Conservation (phyloP, 176 grass and related monocot species). For the Carex cristatella region DNA sequence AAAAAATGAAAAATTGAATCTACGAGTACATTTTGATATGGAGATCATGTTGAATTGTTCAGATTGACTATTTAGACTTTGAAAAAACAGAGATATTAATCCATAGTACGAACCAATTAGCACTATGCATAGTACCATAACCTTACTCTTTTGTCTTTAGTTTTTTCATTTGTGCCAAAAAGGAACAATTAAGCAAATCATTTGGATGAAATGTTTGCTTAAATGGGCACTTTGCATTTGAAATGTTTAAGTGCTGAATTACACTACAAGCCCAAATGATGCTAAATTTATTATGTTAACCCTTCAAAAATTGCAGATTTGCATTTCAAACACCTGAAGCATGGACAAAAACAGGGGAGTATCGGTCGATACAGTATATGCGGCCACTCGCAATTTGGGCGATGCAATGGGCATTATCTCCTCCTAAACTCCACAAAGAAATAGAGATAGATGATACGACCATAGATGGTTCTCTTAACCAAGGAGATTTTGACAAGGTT, state of each 20-base stretch:
- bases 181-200: not conserved
- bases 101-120: too few relatives aligned
- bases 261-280: not conserved
- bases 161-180: too few relatives aligned
- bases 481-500: slow-evolving; percentile 46
- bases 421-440: slow-evolving; percentile 37
- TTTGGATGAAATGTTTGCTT: not conserved
- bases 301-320: slow-evolving; percentile 30
- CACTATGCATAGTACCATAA: too few relatives aligned
- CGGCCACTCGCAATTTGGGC: slow-evolving; percentile 74
- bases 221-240: not conserved
- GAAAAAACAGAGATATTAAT: too few relatives aligned
- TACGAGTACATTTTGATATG: too few relatives aligned
- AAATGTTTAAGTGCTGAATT: not conserved
- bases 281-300: not conserved
- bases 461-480: slow-evolving; percentile 4
- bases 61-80: too few relatives aligned
- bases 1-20: too few relatives aligned
- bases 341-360: slow-evolving; percentile 56
- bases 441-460: not conserved
- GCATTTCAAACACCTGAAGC: slow-evolving; percentile 87
- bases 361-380: slow-evolving; percentile 76
- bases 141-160: too few relatives aligned
- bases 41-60: too few relatives aligned
- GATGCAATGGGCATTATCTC: slow-evolving; percentile 82